phyloP scores from a whole-genome alignment of 768 basidiomycete species.

The Mycena polygramma region DNA sequence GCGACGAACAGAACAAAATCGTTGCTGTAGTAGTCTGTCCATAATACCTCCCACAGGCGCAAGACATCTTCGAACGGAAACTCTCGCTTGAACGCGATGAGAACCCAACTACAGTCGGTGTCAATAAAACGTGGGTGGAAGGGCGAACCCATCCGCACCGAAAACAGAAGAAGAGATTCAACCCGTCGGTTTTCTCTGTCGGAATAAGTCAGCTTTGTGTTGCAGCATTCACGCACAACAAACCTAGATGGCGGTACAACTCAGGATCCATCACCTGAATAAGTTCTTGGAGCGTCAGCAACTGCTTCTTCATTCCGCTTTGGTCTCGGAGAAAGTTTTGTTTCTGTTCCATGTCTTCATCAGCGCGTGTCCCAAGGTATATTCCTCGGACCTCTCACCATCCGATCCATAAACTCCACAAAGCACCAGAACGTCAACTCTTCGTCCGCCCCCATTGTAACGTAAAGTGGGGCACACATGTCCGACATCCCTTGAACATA shows the following conservation, averaged over 20 bases:
- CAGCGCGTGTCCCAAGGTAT: neutral
- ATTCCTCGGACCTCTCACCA: slow-evolving; percentile 67
- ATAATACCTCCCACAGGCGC: slow-evolving; percentile 92
- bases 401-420: slow-evolving; percentile 93
- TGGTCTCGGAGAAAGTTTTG: slow-evolving; percentile 97
- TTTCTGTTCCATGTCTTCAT: slow-evolving; percentile 65
- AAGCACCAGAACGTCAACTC: slow-evolving; percentile 97
- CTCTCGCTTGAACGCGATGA: slow-evolving; percentile 97
- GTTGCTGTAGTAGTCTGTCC: slow-evolving; percentile 92
- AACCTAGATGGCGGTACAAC: slow-evolving; percentile 91
- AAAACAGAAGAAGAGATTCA: slow-evolving; percentile 99
- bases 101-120: slow-evolving; percentile 74
- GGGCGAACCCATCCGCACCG: slow-evolving; percentile 66
- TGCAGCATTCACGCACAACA: slow-evolving; percentile 27
- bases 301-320: slow-evolving; percentile 96
- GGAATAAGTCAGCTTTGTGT: neutral
- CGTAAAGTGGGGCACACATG: slow-evolving; percentile 92
- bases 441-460: slow-evolving; percentile 91
- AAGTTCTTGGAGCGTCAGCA: slow-evolving; percentile 89
- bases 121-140: slow-evolving; percentile 10
- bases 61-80: slow-evolving; percentile 94
- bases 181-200: slow-evolving; percentile 85
- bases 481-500: slow-evolving; percentile 99
- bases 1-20: slow-evolving; percentile 95
- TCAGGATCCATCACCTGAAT: slow-evolving; percentile 97